Evolutionary conservation across 768 basidiomycete species (phyloP), one percentile per base, ranked within the genome.

Genomic region (Russula lepida): DNA sequence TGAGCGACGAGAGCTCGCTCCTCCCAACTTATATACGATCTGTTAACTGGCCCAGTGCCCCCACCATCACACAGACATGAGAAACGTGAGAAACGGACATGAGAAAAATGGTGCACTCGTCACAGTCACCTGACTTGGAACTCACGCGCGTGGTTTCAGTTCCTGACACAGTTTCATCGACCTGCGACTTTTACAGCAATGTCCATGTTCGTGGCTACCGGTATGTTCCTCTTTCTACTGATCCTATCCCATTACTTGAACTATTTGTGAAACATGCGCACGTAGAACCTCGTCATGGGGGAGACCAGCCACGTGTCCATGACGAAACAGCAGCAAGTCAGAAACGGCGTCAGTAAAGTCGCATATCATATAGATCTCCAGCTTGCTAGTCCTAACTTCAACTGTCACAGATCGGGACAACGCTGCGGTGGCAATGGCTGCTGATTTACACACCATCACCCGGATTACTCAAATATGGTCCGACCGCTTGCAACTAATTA

Each of bases 381-480:
- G 17, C 11, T 43, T 32, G 23, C 30, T 25, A 46, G 5, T 4
- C 23, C 9, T 37, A 25, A 32, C 9, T 23, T 6, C 6, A 17
- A 51, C 25, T 19, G 46, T 43, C 19, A 35, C 56, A 54, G 44
- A 51, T 37, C 44, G 39, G 25, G 61, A 62, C 17, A 28, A 41
- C 7, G n/a, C 51, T 12, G 37, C 33, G 19, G n/a, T 54, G 11
- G 30, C 56, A 39, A 53, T 54, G 51, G 61, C 50, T 25, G 51
- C 44, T 21, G 61, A 62, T 43, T 12, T 62, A 19, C 56, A 62
- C 6, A 62, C 61, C 12, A 30, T 62, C 37, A 19, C 61, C 41
- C 51, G 28, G 6, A 58, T 62, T 5, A 62, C 37, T 7, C 61
- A 62, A 35, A 44, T 63, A 43, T 63, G 62, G 62, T 60, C 62